Conservation (phyloP, 371 early-diverging fungal genomes). For the Fennellomyces sp. region DNA sequence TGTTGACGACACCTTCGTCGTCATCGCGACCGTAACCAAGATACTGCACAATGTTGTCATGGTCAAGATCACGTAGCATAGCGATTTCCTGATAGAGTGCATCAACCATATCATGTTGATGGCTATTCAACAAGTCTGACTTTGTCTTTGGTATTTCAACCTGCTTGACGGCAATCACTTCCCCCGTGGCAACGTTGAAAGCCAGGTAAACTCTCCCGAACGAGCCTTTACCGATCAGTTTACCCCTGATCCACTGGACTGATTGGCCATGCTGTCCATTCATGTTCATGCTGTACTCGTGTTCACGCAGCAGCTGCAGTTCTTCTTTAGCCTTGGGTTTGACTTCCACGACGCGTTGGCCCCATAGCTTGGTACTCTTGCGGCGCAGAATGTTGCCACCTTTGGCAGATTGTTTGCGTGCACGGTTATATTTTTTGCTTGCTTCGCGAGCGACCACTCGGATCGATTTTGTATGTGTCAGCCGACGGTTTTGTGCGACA, state of each 20-base stretch:
- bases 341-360: constrained; percentile 22
- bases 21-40: constrained; percentile 73
- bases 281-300: constrained; percentile 7
- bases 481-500: background rate
- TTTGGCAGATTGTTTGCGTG: constrained; percentile 15
- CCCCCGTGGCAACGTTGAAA: constrained; percentile 81
- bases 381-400: constrained; percentile 22
- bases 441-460: constrained; percentile 63
- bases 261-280: background rate
- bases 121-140: constrained; percentile 5
- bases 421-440: constrained; percentile 27
- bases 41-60: constrained; percentile 85
- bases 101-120: constrained; percentile 41
- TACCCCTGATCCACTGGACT: constrained; percentile 81
- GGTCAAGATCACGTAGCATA: constrained; percentile 81
- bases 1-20: constrained; percentile 69
- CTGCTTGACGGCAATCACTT: constrained; percentile 97
- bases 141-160: constrained; percentile 69
- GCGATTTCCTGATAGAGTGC: constrained; percentile 84
- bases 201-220: constrained; percentile 97
- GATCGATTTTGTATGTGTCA: constrained; percentile 44
- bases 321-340: constrained; percentile 11
- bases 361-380: constrained; percentile 66
- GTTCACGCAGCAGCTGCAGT: background rate
- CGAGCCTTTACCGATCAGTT: constrained; percentile 94